Conservation (phyloP, 179 eudicot species). For the Heliamphora pulchella region DNA sequence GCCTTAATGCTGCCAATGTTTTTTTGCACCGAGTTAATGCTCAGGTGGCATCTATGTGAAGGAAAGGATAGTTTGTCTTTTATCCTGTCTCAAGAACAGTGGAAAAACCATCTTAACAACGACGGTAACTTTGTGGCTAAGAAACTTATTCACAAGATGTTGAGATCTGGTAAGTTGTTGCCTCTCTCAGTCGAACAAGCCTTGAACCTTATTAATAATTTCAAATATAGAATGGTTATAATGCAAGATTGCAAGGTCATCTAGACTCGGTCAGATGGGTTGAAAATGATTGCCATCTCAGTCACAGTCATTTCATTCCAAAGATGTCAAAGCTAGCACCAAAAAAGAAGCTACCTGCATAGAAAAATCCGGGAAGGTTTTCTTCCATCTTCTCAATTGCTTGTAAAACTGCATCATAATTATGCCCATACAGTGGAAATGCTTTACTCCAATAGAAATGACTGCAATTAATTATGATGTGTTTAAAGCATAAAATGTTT, state of each 20-base stretch:
- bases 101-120: neutral
- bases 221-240: neutral
- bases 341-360: constrained; percentile 59
- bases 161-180: neutral
- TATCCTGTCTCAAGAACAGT: neutral
- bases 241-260: neutral
- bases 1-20: neutral
- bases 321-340: neutral
- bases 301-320: neutral
- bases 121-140: neutral
- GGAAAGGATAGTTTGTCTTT: neutral
- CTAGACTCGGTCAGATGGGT: neutral
- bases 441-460: constrained; percentile 85
- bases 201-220: neutral
- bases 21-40: neutral
- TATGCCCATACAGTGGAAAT: constrained; percentile 80
- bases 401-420: constrained; percentile 54
- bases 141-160: neutral
- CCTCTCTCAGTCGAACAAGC: neutral
- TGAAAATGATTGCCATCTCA: neutral
- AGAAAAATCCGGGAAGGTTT: constrained; percentile 82
- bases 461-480: constrained; percentile 39
- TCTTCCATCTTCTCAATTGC: constrained; percentile 84
- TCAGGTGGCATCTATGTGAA: no score
- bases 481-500: constrained; percentile 1